These are phyloP conservation scores for Proliferodiscus dingleyae DNA, from an alignment of 2,329 filamentous ascomycete genomes.

Conservation along the genomic window DNA sequence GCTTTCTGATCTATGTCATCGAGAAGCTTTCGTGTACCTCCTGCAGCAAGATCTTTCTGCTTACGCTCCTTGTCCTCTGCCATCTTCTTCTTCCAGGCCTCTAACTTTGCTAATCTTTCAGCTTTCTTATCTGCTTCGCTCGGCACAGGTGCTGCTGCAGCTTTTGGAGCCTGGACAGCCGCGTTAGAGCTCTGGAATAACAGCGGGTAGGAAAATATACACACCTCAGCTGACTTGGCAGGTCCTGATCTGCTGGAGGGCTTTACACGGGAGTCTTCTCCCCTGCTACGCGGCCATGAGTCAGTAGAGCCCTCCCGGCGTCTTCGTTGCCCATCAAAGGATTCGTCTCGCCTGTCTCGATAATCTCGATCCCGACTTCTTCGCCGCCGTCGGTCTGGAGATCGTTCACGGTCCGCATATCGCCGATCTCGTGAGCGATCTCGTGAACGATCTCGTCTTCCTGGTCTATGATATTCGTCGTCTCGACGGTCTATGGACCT, in stretches of 20 bases:
- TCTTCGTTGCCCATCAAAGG: conserved; percentile 58
- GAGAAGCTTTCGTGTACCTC: conserved; percentile 61
- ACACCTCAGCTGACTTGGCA: conserved; percentile 52
- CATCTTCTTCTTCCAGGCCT: conserved; percentile 90
- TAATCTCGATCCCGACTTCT: conserved; percentile 66
- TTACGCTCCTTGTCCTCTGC: conserved; percentile 68
- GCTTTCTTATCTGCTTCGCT: conserved; percentile 73
- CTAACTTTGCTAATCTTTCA: conserved; percentile 73
- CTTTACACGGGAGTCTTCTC: conserved; percentile 58
- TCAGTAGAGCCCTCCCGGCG: conserved; percentile 69
- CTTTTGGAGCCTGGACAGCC: conserved; percentile 47
- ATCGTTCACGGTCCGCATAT: conserved; percentile 53
- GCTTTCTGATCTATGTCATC: conserved; percentile 71
- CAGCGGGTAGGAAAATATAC: conserved; percentile 27
- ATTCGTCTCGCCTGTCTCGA: conserved; percentile 68
- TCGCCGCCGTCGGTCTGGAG: conserved; percentile 51
- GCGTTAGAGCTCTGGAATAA: conserved; percentile 11
- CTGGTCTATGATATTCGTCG: conserved; percentile 58
- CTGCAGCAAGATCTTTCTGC: conserved; percentile 61
- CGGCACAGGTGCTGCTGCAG: conserved; percentile 46
- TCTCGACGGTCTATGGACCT: conserved; percentile 64
- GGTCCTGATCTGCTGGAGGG: conserved; percentile 44
- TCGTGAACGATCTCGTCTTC: conserved; percentile 56
- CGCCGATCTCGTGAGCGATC: conserved; percentile 64
- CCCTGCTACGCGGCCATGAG: conserved; percentile 60